Evolutionary conservation across 1,284 basidiomycete species (phyloP), one percentile per base, ranked within the genome.

Genomic region (Abortiporus biennis): DNA sequence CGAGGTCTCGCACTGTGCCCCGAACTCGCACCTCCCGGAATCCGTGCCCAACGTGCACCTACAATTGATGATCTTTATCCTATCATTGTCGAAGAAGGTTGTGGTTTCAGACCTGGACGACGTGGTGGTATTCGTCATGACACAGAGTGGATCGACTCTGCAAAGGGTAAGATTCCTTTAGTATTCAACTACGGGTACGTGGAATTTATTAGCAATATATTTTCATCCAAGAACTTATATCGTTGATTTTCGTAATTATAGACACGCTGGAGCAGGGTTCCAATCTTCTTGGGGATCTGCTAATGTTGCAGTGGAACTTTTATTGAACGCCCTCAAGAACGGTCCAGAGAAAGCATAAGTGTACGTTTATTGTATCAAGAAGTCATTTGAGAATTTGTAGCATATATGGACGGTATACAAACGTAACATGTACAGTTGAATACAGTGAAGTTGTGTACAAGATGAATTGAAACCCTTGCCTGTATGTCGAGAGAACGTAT

Each of bases 41-140:
- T 77, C 20, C 66, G 74, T 2, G 63, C 62, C 3, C 50, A 58
- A 36, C 69, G 77, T 6, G 55, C 64, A 24, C 74, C 80, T 1
- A 78, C 72, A 0, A 57, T 81, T 2, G 76, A 81, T 2, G 86
- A 90, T 53, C 53, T 90, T 1, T 65, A 72, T 36, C 61, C 74
- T 0, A 63, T 83, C 21, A 68, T 86, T 21, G 56, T 84, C n/a
- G 82, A 83, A 46, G 75, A 78, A 44, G 84, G 82, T 1, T 84
- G 80, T 55, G 73, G 72, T 0, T 54, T 74, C 44, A 60, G 72
- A 13, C 74, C 72, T 4, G 65, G 61, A 2, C 53, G 74, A n/a
- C 67, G 66, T 39, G 71, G 69, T 12, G 72, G 72, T 0, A 64
- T 74, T 17, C 51, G 72, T 12, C 51, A 74, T 2, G 71, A 68